These are phyloP conservation scores for Clonostachys byssicola DNA, from an alignment of 2,329 filamentous ascomycete species.

Conservation along the genomic window DNA sequence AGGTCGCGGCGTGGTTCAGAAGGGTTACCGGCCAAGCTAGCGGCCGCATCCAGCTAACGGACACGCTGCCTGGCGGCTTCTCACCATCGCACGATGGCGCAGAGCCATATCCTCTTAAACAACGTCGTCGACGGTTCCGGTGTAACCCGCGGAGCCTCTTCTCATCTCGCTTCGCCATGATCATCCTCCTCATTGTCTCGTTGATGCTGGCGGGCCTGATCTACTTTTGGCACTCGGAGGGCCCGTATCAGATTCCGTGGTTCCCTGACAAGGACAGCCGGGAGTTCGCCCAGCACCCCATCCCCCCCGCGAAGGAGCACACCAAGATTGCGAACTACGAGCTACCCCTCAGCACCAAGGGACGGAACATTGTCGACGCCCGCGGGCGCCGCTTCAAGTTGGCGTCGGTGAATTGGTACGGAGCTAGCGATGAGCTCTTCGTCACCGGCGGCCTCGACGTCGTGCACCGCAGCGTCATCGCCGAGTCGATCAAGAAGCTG, in stretches of 20 bases:
- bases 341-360: slow-evolving; percentile 54
- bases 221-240: slow-evolving; percentile 40
- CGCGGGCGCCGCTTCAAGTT: slow-evolving; percentile 55
- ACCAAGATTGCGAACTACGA: slow-evolving; percentile 40
- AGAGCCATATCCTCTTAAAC: no score
- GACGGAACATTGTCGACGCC: slow-evolving; percentile 57
- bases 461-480: slow-evolving; percentile 57
- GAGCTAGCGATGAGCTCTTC: slow-evolving; percentile 63
- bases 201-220: slow-evolving; percentile 21
- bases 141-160: background rate
- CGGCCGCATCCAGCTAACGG: no score
- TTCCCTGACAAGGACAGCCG: slow-evolving; percentile 39
- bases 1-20: no score
- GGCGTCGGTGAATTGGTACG: slow-evolving; percentile 67
- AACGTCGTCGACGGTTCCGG: no score
- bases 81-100: no score
- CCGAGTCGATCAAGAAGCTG: slow-evolving; percentile 51
- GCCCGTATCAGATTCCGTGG: slow-evolving; percentile 39
- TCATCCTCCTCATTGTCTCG: slow-evolving; percentile 21
- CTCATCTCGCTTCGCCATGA: background rate
- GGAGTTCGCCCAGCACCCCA: slow-evolving; percentile 42
- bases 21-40: no score
- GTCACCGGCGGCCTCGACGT: slow-evolving; percentile 61
- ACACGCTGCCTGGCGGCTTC: no score
- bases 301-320: slow-evolving; percentile 35